Conservation (phyloP, 208 protist genomes). For the Acanthamoeba royreba region DNA sequence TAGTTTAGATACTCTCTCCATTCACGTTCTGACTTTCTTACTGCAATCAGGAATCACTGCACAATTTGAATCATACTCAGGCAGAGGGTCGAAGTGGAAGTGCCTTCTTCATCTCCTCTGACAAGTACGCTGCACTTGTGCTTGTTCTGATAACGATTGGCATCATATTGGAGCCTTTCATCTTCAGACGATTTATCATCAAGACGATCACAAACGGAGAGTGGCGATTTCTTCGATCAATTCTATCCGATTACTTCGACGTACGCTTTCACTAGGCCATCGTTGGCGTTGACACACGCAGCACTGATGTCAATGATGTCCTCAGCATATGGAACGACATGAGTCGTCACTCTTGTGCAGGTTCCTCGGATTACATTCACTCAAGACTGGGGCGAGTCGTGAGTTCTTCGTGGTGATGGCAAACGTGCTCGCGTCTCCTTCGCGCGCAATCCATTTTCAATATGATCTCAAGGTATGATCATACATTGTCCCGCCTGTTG, state of each 20-base stretch:
- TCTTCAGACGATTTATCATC: neutral
- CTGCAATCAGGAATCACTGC: neutral
- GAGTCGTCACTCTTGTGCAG: neutral
- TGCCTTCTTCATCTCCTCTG: neutral
- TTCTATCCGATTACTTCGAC: neutral
- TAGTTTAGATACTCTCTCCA: neutral
- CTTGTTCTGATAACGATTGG: neutral
- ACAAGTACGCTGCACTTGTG: neutral
- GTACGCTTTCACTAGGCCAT: neutral
- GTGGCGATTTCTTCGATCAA: neutral
- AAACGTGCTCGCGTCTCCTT: neutral
- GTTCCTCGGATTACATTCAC: neutral
- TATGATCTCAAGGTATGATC: conserved; percentile 13
- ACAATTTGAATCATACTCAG: neutral
- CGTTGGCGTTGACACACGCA: neutral
- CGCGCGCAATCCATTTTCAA: neutral
- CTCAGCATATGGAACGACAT: neutral
- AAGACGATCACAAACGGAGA: conserved; percentile 34
- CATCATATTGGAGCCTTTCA: no score
- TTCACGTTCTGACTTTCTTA: neutral
- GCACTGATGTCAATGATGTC: neutral
- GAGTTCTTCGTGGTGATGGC: conserved; percentile 20
- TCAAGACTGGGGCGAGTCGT: neutral
- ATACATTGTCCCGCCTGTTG: neutral
- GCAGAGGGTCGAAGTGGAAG: neutral